Percentiles rank a stretch among this genome's conserved stretches.
Evolutionary conservation across 345 rosid genomes (phyloP).

Genomic region (Ceriops zippeliana): DNA sequence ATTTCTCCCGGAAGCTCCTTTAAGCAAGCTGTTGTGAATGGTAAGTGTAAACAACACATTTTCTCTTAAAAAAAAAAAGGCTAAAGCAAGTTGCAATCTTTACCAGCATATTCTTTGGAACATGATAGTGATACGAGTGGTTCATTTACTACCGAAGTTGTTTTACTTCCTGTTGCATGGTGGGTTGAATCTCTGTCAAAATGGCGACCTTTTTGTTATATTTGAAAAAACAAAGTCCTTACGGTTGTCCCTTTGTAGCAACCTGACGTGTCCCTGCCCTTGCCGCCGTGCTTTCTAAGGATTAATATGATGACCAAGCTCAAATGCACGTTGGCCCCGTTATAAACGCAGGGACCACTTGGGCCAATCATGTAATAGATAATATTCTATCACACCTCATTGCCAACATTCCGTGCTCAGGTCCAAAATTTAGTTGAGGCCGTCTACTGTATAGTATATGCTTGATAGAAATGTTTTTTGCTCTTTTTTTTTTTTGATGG

Average conservation of each 20-base stretch:
- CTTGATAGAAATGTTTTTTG: too few species aligned
- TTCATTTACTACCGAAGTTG: background rate
- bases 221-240: background rate
- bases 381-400: conserved; percentile 2
- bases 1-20: conserved; percentile 60
- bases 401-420: background rate
- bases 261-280: background rate
- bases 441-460: too few species aligned
- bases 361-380: conserved; percentile 18
- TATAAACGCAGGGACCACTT: conserved; percentile 15
- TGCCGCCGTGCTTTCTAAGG: conserved; percentile 14
- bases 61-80: too few species aligned
- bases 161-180: background rate
- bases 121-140: too few species aligned
- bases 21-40: conserved; percentile 79
- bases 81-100: too few species aligned
- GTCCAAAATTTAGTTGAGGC: background rate
- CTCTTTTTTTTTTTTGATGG: too few species aligned
- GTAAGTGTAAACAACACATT: conserved; percentile 28
- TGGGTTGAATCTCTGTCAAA: too few species aligned
- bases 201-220: background rate
- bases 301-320: conserved; percentile 8
- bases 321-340: conserved; percentile 8
- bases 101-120: too few species aligned
- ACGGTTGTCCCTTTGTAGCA: background rate